Percentiles rank a stretch among this genome's conserved stretches.
These are phyloP conservation scores for Rhexocercosporidium sp. DNA, from an alignment of 2,329 filamentous ascomycete genomes.

Conservation along the genomic window DNA sequence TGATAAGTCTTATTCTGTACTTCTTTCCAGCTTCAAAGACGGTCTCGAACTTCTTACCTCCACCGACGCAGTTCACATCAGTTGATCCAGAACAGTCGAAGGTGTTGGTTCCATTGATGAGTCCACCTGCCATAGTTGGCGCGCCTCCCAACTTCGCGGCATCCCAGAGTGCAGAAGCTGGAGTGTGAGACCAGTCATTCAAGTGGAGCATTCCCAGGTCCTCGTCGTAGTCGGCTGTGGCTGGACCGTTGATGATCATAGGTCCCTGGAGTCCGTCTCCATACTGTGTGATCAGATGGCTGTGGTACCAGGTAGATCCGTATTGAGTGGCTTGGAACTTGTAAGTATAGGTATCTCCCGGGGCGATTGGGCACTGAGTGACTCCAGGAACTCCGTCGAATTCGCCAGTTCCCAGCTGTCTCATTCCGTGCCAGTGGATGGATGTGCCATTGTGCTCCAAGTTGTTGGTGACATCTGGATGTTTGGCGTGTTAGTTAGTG, in stretches of 20 bases:
- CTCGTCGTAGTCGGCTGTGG: slow-evolving; percentile 61
- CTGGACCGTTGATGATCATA: slow-evolving; percentile 65
- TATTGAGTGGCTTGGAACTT: slow-evolving; percentile 42
- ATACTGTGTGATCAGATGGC: slow-evolving; percentile 35
- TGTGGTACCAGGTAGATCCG: slow-evolving; percentile 37
- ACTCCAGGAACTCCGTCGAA: slow-evolving; percentile 49
- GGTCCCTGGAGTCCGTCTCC: slow-evolving; percentile 62
- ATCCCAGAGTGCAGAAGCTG: slow-evolving; percentile 36
- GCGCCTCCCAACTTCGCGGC: slow-evolving; percentile 32
- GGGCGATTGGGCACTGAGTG: slow-evolving; percentile 71
- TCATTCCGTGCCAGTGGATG: slow-evolving; percentile 58
- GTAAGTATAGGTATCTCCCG: slow-evolving; percentile 53
- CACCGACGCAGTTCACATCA: slow-evolving; percentile 36
- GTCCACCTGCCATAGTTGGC: slow-evolving; percentile 35
- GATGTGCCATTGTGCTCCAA: slow-evolving; percentile 51
- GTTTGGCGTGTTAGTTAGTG: slow-evolving; percentile 35
- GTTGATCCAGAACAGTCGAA: slow-evolving; percentile 32
- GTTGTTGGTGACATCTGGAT: slow-evolving; percentile 44
- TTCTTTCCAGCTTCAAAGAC: slow-evolving; percentile 45
- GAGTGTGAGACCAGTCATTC: slow-evolving; percentile 40
- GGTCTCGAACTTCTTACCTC: slow-evolving; percentile 40
- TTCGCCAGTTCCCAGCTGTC: slow-evolving; percentile 48
- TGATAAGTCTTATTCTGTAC: slow-evolving; percentile 51
- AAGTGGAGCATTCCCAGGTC: slow-evolving; percentile 41
- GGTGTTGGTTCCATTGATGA: slow-evolving; percentile 42